phyloP scores from a whole-genome alignment of 805 yeast genomes.

The Middelhovenomyces tepae region DNA sequence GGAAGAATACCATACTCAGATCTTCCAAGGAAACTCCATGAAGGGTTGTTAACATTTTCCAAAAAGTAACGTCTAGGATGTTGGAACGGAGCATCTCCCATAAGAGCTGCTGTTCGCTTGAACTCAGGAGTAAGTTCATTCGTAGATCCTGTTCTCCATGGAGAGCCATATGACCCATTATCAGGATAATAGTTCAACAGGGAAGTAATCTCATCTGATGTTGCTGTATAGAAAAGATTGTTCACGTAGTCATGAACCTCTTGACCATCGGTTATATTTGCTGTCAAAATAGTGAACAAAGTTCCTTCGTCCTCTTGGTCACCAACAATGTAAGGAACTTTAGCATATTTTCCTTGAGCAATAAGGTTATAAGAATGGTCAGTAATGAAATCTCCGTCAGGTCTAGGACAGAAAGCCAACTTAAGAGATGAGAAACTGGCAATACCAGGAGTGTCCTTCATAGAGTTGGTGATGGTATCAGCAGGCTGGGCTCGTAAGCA shows the following conservation, averaged over 20 bases:
- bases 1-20: not conserved
- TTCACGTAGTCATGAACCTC: not conserved
- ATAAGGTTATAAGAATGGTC: slow-evolving; percentile 7
- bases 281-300: slow-evolving; percentile 4
- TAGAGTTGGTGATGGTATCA: not conserved
- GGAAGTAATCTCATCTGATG: not conserved
- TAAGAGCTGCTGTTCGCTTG: not conserved
- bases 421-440: slow-evolving; percentile 3
- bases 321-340: slow-evolving; percentile 14
- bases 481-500: not conserved
- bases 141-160: slow-evolving; percentile 1
- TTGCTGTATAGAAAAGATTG: slow-evolving; percentile 1
- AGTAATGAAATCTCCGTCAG: slow-evolving; percentile 10
- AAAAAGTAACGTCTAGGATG: slow-evolving; percentile 1
- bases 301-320: slow-evolving; percentile 16
- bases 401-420: slow-evolving; percentile 11
- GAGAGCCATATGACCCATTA: not conserved
- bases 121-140: slow-evolving; percentile 3
- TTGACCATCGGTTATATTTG: slow-evolving; percentile 1
- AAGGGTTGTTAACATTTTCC: not conserved
- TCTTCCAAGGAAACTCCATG: not conserved
- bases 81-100: slow-evolving; percentile 1
- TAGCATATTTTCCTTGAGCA: slow-evolving; percentile 6
- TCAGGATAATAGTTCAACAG: not conserved
- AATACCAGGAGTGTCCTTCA: not conserved